Percentiles rank a stretch among this genome's conserved stretches.
phyloP scores from a whole-genome alignment of 148 eudicot genomes.

The Rhododendron williamsianum region DNA sequence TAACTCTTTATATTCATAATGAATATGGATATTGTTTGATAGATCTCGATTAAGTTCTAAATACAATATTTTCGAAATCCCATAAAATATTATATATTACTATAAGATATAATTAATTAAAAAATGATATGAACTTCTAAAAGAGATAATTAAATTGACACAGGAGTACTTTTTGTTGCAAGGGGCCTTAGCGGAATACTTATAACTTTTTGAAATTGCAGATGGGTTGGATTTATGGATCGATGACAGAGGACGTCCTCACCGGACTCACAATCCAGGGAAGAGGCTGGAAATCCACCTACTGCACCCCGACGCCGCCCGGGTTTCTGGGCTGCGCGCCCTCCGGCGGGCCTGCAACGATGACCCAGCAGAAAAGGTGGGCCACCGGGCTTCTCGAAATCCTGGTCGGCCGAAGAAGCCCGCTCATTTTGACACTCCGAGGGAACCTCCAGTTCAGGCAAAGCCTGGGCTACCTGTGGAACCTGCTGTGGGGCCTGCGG shows the following conservation, averaged over 20 bases:
- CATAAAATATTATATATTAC: too few relatives aligned
- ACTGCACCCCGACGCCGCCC: slow-evolving; percentile 8
- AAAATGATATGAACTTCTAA: too few relatives aligned
- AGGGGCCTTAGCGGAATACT: too few relatives aligned
- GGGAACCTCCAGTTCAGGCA: slow-evolving; percentile 22
- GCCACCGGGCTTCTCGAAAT: slow-evolving; percentile 32
- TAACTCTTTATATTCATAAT: too few relatives aligned
- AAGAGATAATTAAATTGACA: too few relatives aligned
- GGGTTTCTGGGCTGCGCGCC: slow-evolving; percentile 33
- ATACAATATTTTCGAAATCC: too few relatives aligned
- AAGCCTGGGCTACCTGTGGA: slow-evolving; percentile 25
- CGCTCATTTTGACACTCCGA: slow-evolving; percentile 6
- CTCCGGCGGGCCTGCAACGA: slow-evolving; percentile 11
- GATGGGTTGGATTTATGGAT: slow-evolving; percentile 40
- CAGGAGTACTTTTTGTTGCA: too few relatives aligned
- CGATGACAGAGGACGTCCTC: slow-evolving; percentile 25
- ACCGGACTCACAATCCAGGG: slow-evolving; percentile 32
- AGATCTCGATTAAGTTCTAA: too few relatives aligned
- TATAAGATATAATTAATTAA: too few relatives aligned
- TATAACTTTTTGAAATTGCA: background rate
- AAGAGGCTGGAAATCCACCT: slow-evolving; percentile 28
- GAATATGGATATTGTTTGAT: too few relatives aligned
- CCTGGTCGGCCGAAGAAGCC: slow-evolving; percentile 12
- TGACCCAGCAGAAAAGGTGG: slow-evolving; percentile 38
- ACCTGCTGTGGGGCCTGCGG: slow-evolving; percentile 17